A percentile compares a stretch with the other conserved stretches of the same genome.
These are phyloP conservation scores for Neofusicoccum umdonicola DNA, from an alignment of 2,329 filamentous ascomycete species.

Conservation along the genomic window DNA sequence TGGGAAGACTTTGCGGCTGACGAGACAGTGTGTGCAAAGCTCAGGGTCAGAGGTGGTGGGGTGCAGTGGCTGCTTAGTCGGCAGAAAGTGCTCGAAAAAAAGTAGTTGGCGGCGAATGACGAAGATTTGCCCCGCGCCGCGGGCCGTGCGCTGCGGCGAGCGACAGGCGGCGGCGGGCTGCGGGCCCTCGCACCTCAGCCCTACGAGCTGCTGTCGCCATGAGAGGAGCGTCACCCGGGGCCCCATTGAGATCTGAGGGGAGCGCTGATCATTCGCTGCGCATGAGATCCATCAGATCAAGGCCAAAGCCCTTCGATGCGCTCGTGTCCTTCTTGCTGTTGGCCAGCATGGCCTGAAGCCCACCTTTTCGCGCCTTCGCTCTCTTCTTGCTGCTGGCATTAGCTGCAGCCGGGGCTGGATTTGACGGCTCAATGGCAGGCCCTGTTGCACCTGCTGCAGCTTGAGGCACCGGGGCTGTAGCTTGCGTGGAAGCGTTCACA, in stretches of 20 bases:
- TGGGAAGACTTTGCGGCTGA: background rate
- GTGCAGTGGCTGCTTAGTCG: constrained; percentile 6
- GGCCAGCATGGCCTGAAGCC: constrained; percentile 54
- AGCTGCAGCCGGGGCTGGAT: constrained; percentile 28
- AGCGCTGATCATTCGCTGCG: constrained; percentile 32
- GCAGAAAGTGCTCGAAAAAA: constrained; percentile 11
- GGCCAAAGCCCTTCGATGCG: constrained; percentile 33
- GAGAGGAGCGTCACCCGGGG: background rate
- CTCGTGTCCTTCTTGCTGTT: constrained; percentile 38
- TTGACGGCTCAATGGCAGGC: background rate
- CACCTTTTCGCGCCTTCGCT: constrained; percentile 55
- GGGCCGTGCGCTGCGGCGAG: background rate
- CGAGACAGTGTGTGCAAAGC: background rate
- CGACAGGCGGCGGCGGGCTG: background rate
- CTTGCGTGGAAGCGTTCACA: background rate
- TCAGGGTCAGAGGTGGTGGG: background rate
- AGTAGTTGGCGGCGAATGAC: constrained; percentile 9
- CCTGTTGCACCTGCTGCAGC: background rate
- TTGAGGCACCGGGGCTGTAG: background rate
- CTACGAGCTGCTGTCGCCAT: background rate
- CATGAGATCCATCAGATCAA: constrained; percentile 56
- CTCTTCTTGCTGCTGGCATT: constrained; percentile 54
- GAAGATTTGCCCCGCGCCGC: constrained; percentile 12
- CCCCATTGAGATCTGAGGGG: background rate
- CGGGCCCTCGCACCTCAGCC: constrained; percentile 4